A percentile compares a stretch with the other conserved stretches of the same genome.
Evolutionary conservation across 805 yeast genomes (phyloP).

Genomic region (Ogataea allantospora): DNA sequence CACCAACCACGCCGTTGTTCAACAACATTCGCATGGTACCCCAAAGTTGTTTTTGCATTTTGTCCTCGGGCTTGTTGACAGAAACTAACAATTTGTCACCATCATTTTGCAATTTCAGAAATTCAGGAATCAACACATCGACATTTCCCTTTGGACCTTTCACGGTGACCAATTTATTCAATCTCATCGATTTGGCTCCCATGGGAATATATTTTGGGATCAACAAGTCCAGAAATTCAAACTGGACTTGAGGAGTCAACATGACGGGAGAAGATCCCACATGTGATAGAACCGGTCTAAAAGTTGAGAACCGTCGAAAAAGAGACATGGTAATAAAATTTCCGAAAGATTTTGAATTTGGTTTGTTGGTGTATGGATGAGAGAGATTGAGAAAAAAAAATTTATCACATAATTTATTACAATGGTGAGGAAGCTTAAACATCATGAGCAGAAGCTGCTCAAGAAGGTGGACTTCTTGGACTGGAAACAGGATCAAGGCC

Average conservation of each 20-base stretch:
- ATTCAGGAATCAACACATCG: slow-evolving; percentile 66
- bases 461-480: slow-evolving; percentile 95
- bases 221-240: slow-evolving; percentile 47
- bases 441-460: slow-evolving; percentile 91
- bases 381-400: slow-evolving; percentile 10
- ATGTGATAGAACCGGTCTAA: slow-evolving; percentile 47
- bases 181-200: slow-evolving; percentile 57
- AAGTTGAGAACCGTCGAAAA: slow-evolving; percentile 32
- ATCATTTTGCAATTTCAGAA: slow-evolving; percentile 47
- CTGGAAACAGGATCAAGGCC: slow-evolving; percentile 96
- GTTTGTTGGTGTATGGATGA: slow-evolving; percentile 7
- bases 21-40: slow-evolving; percentile 85
- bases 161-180: slow-evolving; percentile 59
- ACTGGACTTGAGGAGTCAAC: slow-evolving; percentile 58
- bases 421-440: slow-evolving; percentile 83
- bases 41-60: slow-evolving; percentile 86
- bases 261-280: slow-evolving; percentile 80
- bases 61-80: slow-evolving; percentile 58
- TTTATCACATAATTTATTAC: slow-evolving; percentile 3
- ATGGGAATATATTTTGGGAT: slow-evolving; percentile 61
- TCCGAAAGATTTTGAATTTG: background rate
- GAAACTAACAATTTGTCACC: slow-evolving; percentile 36
- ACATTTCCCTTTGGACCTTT: slow-evolving; percentile 78
- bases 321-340: slow-evolving; percentile 9
- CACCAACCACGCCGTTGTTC: slow-evolving; percentile 80